Conservation (phyloP, 1,139 yeast genomes). For the Kurtzmaniella quercitrusa region DNA sequence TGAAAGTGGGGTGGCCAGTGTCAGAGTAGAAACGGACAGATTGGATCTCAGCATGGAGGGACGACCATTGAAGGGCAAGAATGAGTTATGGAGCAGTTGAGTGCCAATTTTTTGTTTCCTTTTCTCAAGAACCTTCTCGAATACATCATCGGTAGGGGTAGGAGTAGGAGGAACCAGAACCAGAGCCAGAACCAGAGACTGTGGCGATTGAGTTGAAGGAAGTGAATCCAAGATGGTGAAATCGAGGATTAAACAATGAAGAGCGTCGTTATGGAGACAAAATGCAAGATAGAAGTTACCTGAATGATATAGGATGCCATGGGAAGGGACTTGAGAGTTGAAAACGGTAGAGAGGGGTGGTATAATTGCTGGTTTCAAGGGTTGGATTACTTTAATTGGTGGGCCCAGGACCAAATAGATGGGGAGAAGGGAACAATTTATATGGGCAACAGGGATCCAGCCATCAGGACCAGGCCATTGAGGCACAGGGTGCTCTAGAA, state of each 20-base stretch:
- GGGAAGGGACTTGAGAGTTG: neutral
- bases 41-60: neutral
- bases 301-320: neutral
- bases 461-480: neutral
- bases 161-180: no score
- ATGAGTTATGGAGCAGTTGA: slow-evolving; percentile 15
- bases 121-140: slow-evolving; percentile 33
- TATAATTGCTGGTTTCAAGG: neutral
- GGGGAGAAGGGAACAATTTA: slow-evolving; percentile 1
- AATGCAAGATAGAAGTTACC: slow-evolving; percentile 16
- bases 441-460: neutral
- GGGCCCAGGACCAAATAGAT: neutral
- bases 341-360: neutral
- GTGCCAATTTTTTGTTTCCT: slow-evolving; percentile 18
- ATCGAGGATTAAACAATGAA: slow-evolving; percentile 14
- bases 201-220: neutral
- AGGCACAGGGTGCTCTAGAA: neutral
- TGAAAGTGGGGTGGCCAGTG: slow-evolving; percentile 8
- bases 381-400: neutral
- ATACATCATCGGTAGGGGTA: slow-evolving; percentile 17
- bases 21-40: neutral
- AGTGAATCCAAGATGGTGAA: slow-evolving; percentile 8
- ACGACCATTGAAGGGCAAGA: slow-evolving; percentile 9
- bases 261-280: slow-evolving; percentile 13
- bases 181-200: neutral